Evolutionary conservation across 148 eudicot species (phyloP).

Genomic region (Cornus kousa): DNA sequence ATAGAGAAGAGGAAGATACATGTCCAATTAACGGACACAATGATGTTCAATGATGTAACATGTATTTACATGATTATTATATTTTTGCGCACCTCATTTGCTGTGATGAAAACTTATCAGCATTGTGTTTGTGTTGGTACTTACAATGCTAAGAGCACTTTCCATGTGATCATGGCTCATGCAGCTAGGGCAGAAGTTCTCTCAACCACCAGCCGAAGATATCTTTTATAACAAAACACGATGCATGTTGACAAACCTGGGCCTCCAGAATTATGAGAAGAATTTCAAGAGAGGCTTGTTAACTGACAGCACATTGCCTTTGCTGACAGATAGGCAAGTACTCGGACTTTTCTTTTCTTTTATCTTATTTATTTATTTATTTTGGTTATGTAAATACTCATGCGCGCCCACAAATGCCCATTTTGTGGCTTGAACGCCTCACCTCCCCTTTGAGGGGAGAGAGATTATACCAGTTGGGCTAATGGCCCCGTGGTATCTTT

Average conservation of each 20-base stretch:
- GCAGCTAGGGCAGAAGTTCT: constrained; percentile 85
- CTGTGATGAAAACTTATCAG: not conserved
- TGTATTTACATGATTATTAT: not conserved
- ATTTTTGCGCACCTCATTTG: not conserved
- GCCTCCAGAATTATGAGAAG: constrained; percentile 79
- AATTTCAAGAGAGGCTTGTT: constrained; percentile 90
- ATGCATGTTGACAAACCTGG: constrained; percentile 66
- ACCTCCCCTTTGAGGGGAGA: too few species aligned
- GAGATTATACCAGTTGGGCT: too few species aligned
- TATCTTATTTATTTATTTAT: not conserved
- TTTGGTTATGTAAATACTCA: too few species aligned
- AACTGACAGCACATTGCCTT: constrained; percentile 71
- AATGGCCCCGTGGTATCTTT: too few species aligned
- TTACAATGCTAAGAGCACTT: constrained; percentile 1
- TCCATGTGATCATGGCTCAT: constrained; percentile 15
- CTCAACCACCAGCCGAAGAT: constrained; percentile 73
- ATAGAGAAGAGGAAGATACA: not conserved
- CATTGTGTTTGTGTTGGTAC: not conserved
- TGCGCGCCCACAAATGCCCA: too few species aligned
- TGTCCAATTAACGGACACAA: not conserved
- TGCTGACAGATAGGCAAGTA: constrained; percentile 86
- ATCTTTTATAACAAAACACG: constrained; percentile 59
- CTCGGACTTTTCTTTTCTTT: not conserved
- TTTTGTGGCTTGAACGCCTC: too few species aligned
- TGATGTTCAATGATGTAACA: too few species aligned